Percentiles rank a stretch among this genome's conserved stretches.
Conservation (phyloP, 768 basidiomycete genomes). For the Austroboletus eburneus region DNA sequence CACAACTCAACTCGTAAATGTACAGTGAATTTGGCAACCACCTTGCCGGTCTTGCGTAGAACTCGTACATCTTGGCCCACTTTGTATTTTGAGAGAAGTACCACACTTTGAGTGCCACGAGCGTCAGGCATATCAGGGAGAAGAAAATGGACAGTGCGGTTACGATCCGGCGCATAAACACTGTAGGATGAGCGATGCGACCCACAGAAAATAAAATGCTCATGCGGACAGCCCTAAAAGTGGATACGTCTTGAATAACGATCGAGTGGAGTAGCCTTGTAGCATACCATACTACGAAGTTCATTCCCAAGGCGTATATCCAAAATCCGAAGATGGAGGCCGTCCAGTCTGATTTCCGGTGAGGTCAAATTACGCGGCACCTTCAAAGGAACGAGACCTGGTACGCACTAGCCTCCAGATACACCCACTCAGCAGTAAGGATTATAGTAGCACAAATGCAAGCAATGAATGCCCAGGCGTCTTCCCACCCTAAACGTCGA, state of each 20-base stretch:
- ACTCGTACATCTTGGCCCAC: slow-evolving; percentile 4
- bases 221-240: slow-evolving; percentile 19
- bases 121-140: slow-evolving; percentile 5
- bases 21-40: slow-evolving; percentile 5
- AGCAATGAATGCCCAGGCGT: slow-evolving; percentile 14
- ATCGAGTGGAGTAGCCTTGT: neutral
- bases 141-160: slow-evolving; percentile 7
- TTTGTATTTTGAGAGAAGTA: slow-evolving; percentile 3
- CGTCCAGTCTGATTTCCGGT: slow-evolving; percentile 3
- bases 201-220: slow-evolving; percentile 20
- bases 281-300: slow-evolving; percentile 15
- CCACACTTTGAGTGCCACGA: slow-evolving; percentile 10
- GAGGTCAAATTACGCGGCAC: neutral
- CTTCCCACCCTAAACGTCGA: slow-evolving; percentile 22
- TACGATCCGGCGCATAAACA: slow-evolving; percentile 8
- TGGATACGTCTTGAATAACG: neutral
- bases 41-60: neutral
- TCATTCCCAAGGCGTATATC: slow-evolving; percentile 4
- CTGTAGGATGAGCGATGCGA: slow-evolving; percentile 15
- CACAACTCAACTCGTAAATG: slow-evolving; percentile 13
- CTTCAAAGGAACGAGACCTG: neutral
- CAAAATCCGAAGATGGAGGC: slow-evolving; percentile 12
- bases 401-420: slow-evolving; percentile 17
- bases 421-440: slow-evolving; percentile 11
- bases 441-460: slow-evolving; percentile 2